Evolutionary conservation across 176 grass and related monocot genomes (phyloP), one percentile per base, ranked within the genome.

Genomic region (Coix lacrymajobi): DNA sequence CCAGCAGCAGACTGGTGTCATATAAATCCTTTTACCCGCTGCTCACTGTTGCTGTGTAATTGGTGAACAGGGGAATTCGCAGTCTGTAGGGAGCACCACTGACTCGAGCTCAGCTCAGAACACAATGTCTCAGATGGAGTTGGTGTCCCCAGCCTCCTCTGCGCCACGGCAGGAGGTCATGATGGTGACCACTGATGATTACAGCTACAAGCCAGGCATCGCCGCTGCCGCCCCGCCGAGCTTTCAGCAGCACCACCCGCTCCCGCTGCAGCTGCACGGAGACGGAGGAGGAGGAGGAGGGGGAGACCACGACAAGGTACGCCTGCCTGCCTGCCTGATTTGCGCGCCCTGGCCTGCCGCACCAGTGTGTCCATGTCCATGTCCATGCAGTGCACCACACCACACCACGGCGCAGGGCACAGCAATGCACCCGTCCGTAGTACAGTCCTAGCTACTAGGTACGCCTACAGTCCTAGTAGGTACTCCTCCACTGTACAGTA

Each of bases 71-170:
- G 92, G 87, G 85, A 91, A 85, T 88, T 94, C 87, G 61, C 88
- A 91, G 82, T 91, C 92, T 76, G 86, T 92, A 66, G 90, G 79
- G 77, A 99, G 91, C 87, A 93, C 91, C 84, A 88, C 85, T 87
- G 96, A 93, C 86, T 99, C 89, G 79, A 87, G 91, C 73, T 99
- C 93, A 92, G 96, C 88, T 33, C 91, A 90, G 80, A 88, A 92
- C 80, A 92, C 91, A 87, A 81, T 81, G 79, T 88, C 91, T 68
- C 87, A 85, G 88, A 86, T 90, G 88, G 92, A 89, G 85, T 70
- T 88, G 83, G 91, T 88, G 79, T 85, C 87, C 80, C 83, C 89
- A 83, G 87, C 87, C 73, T 83, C 81, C 78, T 83, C 82, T 80
- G 71, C 82, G 70, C 84, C 89, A 49, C 65, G 77, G 82, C 85